Evolutionary conservation across 768 basidiomycete genomes (phyloP).

Genomic region (Leccinum pellstonianum): DNA sequence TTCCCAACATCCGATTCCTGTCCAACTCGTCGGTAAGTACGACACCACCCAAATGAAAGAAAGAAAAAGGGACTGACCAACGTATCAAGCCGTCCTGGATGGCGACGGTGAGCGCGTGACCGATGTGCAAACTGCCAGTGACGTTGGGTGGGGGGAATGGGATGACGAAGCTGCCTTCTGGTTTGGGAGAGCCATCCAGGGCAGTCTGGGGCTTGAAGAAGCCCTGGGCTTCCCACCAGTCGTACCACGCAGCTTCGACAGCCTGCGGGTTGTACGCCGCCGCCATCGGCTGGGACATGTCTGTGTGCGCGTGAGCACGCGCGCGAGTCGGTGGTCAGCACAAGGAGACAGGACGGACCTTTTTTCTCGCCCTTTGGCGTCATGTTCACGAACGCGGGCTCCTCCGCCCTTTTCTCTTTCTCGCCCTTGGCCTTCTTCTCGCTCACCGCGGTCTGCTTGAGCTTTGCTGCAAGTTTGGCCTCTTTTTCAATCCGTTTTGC

Average conservation of each 20-base stretch:
- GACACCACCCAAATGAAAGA: not conserved
- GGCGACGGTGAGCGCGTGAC: conserved; percentile 88
- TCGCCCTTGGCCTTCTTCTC: conserved; percentile 77
- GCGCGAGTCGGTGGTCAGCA: not conserved
- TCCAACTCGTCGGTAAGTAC: not conserved
- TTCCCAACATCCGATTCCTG: conserved; percentile 96
- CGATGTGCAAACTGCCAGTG: conserved; percentile 93
- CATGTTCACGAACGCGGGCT: conserved; percentile 78
- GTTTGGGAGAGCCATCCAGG: conserved; percentile 54
- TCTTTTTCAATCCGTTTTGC: conserved; percentile 80
- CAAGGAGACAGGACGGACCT: conserved; percentile 44
- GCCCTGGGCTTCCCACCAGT: conserved; percentile 93
- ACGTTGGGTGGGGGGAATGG: conserved; percentile 95
- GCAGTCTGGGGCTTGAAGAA: conserved; percentile 80
- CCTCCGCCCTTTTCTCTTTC: conserved; percentile 71
- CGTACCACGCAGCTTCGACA: conserved; percentile 95
- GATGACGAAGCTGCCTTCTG: conserved; percentile 77
- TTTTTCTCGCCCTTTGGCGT: conserved; percentile 94
- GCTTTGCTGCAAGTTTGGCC: conserved; percentile 72
- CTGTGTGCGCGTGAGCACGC: conserved; percentile 37
- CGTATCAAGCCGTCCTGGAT: conserved; percentile 88
- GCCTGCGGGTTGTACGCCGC: conserved; percentile 94
- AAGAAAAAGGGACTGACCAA: conserved; percentile 55
- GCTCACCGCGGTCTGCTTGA: conserved; percentile 37
- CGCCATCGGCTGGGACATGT: conserved; percentile 84